These are phyloP conservation scores for Dioszegia hungarica DNA, from an alignment of 768 basidiomycete species.

Conservation along the genomic window DNA sequence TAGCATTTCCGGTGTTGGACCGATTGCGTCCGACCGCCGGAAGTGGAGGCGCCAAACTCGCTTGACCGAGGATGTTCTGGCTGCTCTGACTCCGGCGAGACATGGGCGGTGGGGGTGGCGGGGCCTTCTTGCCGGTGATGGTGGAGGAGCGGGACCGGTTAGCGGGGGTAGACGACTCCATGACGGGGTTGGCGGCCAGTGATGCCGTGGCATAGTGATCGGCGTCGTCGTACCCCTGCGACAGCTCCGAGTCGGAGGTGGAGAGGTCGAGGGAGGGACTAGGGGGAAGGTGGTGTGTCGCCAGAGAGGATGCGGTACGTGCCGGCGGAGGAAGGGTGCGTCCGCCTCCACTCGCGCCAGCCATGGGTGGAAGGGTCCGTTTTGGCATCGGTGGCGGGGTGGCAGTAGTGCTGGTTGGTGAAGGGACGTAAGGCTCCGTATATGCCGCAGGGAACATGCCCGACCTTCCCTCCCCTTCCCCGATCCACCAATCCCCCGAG, in stretches of 20 bases:
- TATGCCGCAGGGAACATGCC: constrained; percentile 80
- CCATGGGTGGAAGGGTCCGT: constrained; percentile 26
- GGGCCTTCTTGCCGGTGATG: constrained; percentile 51
- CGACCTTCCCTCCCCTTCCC: constrained; percentile 61
- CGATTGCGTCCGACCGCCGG: constrained; percentile 6
- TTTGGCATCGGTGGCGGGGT: constrained; percentile 20
- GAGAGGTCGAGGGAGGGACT: constrained; percentile 5
- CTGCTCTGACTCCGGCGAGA: constrained; percentile 54
- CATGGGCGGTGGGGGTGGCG: constrained; percentile 63
- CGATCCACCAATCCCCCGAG: constrained; percentile 87
- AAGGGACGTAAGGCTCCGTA: constrained; percentile 55
- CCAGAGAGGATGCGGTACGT: not conserved
- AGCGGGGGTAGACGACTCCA: not conserved
- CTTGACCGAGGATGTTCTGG: constrained; percentile 54
- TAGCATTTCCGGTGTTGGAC: constrained; percentile 5
- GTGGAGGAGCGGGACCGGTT: not conserved
- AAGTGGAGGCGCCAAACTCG: constrained; percentile 18
- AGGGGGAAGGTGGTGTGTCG: constrained; percentile 5
- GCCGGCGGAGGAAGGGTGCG: not conserved
- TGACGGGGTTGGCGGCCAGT: constrained; percentile 6
- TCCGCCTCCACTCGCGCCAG: not conserved
- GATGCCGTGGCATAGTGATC: constrained; percentile 12
- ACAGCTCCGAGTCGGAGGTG: constrained; percentile 11
- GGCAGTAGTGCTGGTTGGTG: constrained; percentile 25
- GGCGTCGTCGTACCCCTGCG: constrained; percentile 15